phyloP scores from a whole-genome alignment of 352 stramenopile genomes.

The Peronosclerospora sorghi region DNA sequence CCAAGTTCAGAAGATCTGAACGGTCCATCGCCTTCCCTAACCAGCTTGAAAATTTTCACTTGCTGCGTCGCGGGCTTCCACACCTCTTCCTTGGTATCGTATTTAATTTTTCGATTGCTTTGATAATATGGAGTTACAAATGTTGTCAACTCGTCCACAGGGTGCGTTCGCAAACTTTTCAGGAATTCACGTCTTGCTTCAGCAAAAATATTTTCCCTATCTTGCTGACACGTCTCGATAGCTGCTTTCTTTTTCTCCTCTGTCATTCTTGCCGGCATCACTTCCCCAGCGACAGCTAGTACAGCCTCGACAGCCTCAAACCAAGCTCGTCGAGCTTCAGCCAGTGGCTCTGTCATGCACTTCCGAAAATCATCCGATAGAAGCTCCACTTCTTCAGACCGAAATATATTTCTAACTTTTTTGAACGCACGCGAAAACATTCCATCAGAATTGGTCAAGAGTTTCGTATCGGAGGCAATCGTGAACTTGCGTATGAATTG shows the following conservation, averaged over 20 bases:
- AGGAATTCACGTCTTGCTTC: conserved; percentile 8
- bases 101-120: conserved; percentile 1
- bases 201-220: conserved; percentile 4
- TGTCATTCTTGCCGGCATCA: conserved; percentile 2
- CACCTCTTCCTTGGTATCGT: conserved; percentile 7
- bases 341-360: conserved; percentile 9
- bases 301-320: conserved; percentile 13
- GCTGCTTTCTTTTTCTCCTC: conserved; percentile 8
- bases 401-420: background rate
- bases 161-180: conserved; percentile 3
- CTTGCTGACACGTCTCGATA: conserved; percentile 1
- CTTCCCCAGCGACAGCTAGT: conserved; percentile 1
- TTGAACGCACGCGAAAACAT: conserved; percentile 3
- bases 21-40: conserved; percentile 1
- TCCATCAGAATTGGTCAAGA: background rate
- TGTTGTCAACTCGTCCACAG: conserved; percentile 8
- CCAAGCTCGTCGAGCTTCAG: conserved; percentile 10
- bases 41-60: conserved; percentile 16
- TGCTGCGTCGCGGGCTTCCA: conserved; percentile 22
- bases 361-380: conserved; percentile 10
- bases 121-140: conserved; percentile 3
- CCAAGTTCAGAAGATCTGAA: conserved; percentile 8
- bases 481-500: conserved; percentile 13
- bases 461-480: conserved; percentile 4
- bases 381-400: background rate